Base-by-base conservation (phyloP, 495 filamentous ascomycete species). In the Penicillium manginii region DNA sequence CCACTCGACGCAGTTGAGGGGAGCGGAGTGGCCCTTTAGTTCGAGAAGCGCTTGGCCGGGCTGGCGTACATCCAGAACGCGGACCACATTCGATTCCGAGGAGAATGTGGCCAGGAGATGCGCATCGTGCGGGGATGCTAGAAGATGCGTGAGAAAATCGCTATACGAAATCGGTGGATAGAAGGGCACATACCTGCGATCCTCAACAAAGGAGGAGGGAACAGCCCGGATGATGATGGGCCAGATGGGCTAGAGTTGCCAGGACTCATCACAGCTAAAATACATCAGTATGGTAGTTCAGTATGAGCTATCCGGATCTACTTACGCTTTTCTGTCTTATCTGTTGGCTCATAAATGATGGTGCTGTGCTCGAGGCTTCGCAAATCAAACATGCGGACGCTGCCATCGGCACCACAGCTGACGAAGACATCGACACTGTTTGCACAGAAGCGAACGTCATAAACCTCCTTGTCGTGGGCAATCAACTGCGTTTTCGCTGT, bases 401-500 rank as follows among this genome's bases (percentile, higher is more conserved):
- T 97, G 18, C 94, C 94, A 69, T 99, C 94, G 37, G 96, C 96
- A 49, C 94, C 94, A 73, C 94, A 99, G 72, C 90, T 94, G 17
- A 97, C 94, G 73, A 99, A 99, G 0, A 98, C 92, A 68, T 98
- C 96, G 33, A 94, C 89, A 64, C 91, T 96, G 64, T 96, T 92
- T 21, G 92, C 92, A 74, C 94, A 97, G 73, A 98, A 99, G 12
- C 94, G 87, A 33, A 99, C 94, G 70, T 99, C 94, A 64, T 96
- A 99, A 5, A 99, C 94, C 74, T 99, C 94, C 72, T 97, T 98
- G 74, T 99, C 94, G 66, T 99, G 94, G 22, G 94, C 94, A 73
- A 99, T 99, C 14, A 99, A 76, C 72, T 99, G 94, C 2, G 94
- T 99, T 74, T 99, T 99, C 14, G 94, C 94, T 1, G 94, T 99